These are phyloP conservation scores for Pisolithus marmoratus DNA, from an alignment of 768 basidiomycete species.

Conservation along the genomic window DNA sequence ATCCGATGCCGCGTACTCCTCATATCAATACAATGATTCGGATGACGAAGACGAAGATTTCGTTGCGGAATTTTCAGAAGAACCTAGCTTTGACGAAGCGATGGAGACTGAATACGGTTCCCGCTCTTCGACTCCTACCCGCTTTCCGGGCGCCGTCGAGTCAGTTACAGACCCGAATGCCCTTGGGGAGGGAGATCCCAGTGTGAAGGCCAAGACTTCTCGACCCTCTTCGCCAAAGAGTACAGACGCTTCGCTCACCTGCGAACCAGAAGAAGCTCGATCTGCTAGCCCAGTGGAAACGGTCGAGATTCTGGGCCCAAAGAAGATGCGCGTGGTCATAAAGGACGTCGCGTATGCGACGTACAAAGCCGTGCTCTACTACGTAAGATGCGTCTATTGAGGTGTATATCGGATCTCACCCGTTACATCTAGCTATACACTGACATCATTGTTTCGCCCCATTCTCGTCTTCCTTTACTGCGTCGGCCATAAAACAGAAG, in stretches of 20 bases:
- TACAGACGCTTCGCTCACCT: conserved; percentile 15
- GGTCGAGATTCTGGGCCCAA: conserved; percentile 35
- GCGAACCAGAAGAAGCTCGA: conserved; percentile 6
- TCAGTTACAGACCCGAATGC: conserved; percentile 1
- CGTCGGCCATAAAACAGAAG: conserved; percentile 16
- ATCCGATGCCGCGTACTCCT: conserved; percentile 41
- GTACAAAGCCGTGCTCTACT: conserved; percentile 68
- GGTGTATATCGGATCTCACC: background rate
- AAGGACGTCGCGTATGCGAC: conserved; percentile 57
- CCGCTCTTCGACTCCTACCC: background rate
- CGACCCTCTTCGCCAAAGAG: conserved; percentile 37
- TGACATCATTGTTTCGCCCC: conserved; percentile 82
- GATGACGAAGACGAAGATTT: conserved; percentile 49
- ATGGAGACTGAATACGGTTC: conserved; percentile 19
- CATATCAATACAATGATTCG: conserved; percentile 41
- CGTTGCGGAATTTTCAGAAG: conserved; percentile 28
- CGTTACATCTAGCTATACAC: conserved; percentile 62
- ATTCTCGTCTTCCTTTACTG: conserved; percentile 61
- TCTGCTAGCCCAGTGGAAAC: background rate
- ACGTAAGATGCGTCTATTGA: conserved; percentile 40
- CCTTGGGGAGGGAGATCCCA: conserved; percentile 15
- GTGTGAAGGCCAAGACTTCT: conserved; percentile 29
- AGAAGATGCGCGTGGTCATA: conserved; percentile 48
- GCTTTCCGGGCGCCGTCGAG: background rate
- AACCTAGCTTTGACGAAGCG: conserved; percentile 25